phyloP scores from a whole-genome alignment of 257 asterid genomes.

The Solanum lycopersicoides region DNA sequence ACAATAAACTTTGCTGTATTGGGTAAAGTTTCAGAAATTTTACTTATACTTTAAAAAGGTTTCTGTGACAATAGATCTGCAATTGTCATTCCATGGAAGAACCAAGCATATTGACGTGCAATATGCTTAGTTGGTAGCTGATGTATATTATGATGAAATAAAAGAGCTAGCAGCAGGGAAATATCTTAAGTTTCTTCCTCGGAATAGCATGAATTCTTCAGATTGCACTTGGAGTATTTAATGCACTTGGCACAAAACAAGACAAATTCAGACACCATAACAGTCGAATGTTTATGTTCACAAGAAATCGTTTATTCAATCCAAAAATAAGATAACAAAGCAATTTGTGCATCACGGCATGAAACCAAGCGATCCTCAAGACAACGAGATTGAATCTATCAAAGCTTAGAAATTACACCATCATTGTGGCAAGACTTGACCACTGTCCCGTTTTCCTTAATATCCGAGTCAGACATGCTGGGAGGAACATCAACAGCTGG shows the following conservation, averaged over 20 bases:
- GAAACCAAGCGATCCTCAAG: background rate
- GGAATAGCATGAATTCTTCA: background rate
- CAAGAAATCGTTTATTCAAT: background rate
- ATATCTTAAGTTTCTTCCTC: background rate
- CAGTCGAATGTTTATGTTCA: background rate
- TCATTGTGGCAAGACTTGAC: constrained; percentile 18
- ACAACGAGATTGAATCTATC: background rate
- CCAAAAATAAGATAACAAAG: background rate
- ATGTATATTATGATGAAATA: background rate
- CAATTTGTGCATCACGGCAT: background rate
- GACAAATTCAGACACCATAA: background rate
- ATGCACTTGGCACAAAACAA: background rate
- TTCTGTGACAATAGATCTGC: no score
- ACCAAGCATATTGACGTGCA: background rate
- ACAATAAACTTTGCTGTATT: no score
- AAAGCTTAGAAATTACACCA: constrained; percentile 35
- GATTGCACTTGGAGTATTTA: background rate
- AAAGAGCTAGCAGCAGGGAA: background rate
- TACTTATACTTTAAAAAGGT: no score
- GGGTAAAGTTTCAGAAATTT: no score
- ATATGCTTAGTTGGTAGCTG: background rate
- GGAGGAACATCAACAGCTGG: constrained; percentile 58
- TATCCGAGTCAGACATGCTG: constrained; percentile 19
- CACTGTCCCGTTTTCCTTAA: constrained; percentile 24
- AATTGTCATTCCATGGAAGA: no score